Evolutionary conservation across 2,329 filamentous ascomycete genomes (phyloP), one percentile per base, ranked within the genome.

Genomic region (Saccharata proteae): DNA sequence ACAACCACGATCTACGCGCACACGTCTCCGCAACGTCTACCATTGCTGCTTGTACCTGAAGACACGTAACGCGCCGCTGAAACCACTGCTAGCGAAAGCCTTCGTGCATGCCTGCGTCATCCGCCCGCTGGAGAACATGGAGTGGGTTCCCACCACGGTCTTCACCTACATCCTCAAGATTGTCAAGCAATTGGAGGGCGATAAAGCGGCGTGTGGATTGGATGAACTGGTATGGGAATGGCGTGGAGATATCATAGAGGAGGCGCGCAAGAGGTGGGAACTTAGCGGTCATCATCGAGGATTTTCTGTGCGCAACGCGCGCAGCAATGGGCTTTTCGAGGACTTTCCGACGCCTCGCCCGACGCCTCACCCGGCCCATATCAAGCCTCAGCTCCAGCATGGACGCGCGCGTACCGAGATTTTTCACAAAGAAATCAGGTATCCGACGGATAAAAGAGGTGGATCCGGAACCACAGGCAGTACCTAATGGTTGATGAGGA

Each of bases 11-110:
- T 22, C 20, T 8, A 12, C 25, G 11, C 34, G 29, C 25, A 13
- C 21, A 6, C 29, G 29, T 11, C 32, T 32, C 20, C 34, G 34
- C 29, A 32, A 36, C 19, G 34, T 36, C 29, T 29, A 29, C 20
- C 25, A 13, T 25, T 32, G 24, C 34, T 36, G 25, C 20, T 20
- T 27, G 16, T 36, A 29, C 20, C 25, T 36, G 6, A 22, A 13
- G 20, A 29, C 32, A 19, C 29, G 10, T 4, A 4, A 24, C 2
- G 16, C 21, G 19, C 25, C 26, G 4, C 24, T 36, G 7, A 6
- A 5, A 3, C 34, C 34, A 11, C 34, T 36, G 15, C 6, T 36
- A 3, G 10, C 34, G 16, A 32, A 32, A 9, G 29, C 34, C 11
- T 26, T 36, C 26, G 34, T 36, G 19, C 34, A 23, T 20, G 25